A percentile compares a stretch with the other conserved stretches of the same genome.
Conservation (phyloP, 768 basidiomycete genomes). For the Mycena maculata region DNA sequence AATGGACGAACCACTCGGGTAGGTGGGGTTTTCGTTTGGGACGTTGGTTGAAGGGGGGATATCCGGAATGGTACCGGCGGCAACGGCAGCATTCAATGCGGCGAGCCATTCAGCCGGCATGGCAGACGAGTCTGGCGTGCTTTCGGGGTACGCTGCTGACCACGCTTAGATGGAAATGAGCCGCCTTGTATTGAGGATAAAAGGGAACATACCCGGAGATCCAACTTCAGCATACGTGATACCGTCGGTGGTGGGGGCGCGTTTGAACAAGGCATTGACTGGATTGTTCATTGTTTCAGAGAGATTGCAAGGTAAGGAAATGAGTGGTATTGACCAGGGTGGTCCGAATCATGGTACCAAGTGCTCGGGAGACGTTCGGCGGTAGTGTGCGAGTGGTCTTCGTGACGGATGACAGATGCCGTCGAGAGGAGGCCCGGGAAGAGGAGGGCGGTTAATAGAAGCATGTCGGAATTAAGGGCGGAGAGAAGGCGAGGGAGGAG, state of each 20-base stretch:
- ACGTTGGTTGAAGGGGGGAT: constrained; percentile 62
- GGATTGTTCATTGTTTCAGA: not conserved
- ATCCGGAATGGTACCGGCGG: constrained; percentile 78
- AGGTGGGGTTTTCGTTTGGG: constrained; percentile 47
- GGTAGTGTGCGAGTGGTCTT: constrained; percentile 12
- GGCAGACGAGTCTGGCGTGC: constrained; percentile 13
- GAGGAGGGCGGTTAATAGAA: constrained; percentile 13
- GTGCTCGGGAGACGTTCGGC: constrained; percentile 46
- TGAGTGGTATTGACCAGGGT: constrained; percentile 41
- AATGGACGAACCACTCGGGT: constrained; percentile 51
- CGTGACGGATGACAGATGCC: not conserved
- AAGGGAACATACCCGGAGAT: constrained; percentile 7
- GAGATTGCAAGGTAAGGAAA: not conserved
- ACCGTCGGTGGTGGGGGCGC: constrained; percentile 55
- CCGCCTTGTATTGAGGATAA: not conserved
- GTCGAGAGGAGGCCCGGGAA: not conserved
- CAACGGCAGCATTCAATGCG: constrained; percentile 69
- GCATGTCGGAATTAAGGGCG: constrained; percentile 10
- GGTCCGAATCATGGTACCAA: constrained; percentile 75
- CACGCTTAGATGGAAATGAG: constrained; percentile 9
- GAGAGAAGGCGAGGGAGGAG: not conserved
- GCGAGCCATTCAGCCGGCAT: constrained; percentile 19
- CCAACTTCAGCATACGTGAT: constrained; percentile 24
- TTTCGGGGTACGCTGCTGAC: constrained; percentile 15
- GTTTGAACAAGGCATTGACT: constrained; percentile 68